phyloP scores from a whole-genome alignment of 495 filamentous ascomycete species.

The Poronia punctata region DNA sequence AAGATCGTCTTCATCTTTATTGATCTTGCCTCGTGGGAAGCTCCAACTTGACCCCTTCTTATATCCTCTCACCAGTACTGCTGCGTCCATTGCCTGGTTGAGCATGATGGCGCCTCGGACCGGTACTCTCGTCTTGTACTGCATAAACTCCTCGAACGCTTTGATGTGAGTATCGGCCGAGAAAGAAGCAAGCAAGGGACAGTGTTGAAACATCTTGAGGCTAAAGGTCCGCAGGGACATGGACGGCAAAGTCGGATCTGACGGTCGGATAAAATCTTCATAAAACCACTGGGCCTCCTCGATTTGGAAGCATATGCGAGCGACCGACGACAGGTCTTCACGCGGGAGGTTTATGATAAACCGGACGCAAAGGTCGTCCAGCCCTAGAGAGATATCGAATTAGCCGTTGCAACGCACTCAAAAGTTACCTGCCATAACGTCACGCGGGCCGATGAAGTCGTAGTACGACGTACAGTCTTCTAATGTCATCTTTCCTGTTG shows the following conservation, averaged over 20 bases:
- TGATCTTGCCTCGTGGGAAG: constrained; percentile 94
- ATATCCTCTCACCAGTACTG: constrained; percentile 91
- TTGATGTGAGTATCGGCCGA: constrained; percentile 66
- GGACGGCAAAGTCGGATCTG: constrained; percentile 77
- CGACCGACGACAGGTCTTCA: constrained; percentile 81
- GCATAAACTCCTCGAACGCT: constrained; percentile 83
- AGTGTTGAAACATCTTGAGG: constrained; percentile 83
- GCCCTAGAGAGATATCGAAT: too few relatives aligned
- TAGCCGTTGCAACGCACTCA: too few relatives aligned
- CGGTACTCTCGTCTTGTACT: constrained; percentile 89
- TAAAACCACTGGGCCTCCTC: constrained; percentile 99
- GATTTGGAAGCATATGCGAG: constrained; percentile 94
- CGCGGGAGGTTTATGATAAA: constrained; percentile 94
- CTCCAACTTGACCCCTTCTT: constrained; percentile 96
- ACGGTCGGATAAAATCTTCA: constrained; percentile 94
- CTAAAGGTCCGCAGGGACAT: constrained; percentile 78
- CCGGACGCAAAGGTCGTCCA: constrained; percentile 90
- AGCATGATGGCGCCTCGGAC: constrained; percentile 91
- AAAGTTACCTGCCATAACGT: too few relatives aligned
- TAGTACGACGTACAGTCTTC: constrained; percentile 69
- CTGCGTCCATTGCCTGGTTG: constrained; percentile 83
- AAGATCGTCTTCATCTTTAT: constrained; percentile 87
- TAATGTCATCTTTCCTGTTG: constrained; percentile 73
- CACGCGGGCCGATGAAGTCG: background rate
- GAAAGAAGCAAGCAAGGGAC: constrained; percentile 76